Base-by-base conservation (phyloP, 2,329 filamentous ascomycete genomes). In the Chaetomiaceae sp. region DNA sequence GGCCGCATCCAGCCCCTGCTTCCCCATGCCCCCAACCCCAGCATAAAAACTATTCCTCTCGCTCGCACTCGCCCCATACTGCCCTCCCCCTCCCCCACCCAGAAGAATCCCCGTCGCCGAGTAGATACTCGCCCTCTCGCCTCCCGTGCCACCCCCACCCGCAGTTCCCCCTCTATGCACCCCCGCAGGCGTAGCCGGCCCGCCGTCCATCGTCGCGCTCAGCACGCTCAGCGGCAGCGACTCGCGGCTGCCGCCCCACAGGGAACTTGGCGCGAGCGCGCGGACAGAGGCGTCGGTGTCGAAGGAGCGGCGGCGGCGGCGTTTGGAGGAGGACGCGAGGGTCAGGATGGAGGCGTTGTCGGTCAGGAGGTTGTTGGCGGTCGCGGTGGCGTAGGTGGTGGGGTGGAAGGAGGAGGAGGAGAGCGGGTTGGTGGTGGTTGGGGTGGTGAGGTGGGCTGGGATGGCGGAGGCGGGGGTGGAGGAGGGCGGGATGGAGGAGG, bases 281-380 rank as follows among this genome's bases (percentile, higher is more conserved):
- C 88, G 84, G 32, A 93, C 86, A 0, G 86, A 91, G 5, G 88
- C 88, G 62, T 93, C 86, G 0, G 88, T 93, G 63, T 93, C 88
- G 66, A 91, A 81, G 24, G 86, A 90, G 50, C 86, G 79, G 39
- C 87, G 78, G 29, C 88, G 81, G 22, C 83, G 78, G 30, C 84
- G 79, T 67, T 91, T 88, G 54, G 84, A 88, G 0, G 86, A 90
- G 4, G 86, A 91, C 2, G 88, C 88, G 12, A 94, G 73, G 0
- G 88, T 94, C 50, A 94, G 68, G 56, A 94, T 90, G 20, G 86
- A 91, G 18, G 88, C 88, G 61, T 94, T 88, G 63, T 94, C 88
- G 1, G 85, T 88, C 27, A 91, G 71, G 6, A 91, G 74, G 58
- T 87, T 88, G 65, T 90, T 89, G 42, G 87, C 86, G 0, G 85